Evolutionary conservation across 1,284 basidiomycete species (phyloP).

Genomic region (Ceratobasidium sp.): DNA sequence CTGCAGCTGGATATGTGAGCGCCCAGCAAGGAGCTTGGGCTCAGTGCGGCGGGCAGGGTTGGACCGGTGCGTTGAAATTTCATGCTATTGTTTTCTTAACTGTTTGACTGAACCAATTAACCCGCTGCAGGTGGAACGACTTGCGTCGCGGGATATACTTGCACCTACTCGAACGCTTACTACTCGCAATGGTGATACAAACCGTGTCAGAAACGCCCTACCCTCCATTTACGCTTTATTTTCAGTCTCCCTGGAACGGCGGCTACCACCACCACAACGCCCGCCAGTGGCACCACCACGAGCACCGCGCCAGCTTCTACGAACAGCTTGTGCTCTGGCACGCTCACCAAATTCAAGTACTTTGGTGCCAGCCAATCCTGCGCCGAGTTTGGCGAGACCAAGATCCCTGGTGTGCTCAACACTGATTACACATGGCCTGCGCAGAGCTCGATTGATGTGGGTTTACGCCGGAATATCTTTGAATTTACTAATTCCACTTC

Average conservation of each 20-base stretch:
- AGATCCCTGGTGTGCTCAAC: conserved; percentile 21
- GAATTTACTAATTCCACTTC: conserved; percentile 48
- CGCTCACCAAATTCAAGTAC: conserved; percentile 67
- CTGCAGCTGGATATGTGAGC: conserved; percentile 43
- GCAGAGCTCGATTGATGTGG: conserved; percentile 60
- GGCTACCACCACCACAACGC: conserved; percentile 37
- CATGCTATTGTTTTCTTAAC: no score
- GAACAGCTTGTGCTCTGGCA: conserved; percentile 45
- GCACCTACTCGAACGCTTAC: conserved; percentile 45
- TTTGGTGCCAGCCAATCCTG: conserved; percentile 72
- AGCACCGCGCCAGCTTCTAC: conserved; percentile 43
- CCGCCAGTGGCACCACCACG: conserved; percentile 33
- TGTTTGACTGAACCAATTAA: neutral
- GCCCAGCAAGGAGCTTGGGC: conserved; percentile 41
- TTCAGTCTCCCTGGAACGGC: conserved; percentile 36
- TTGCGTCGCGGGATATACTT: conserved; percentile 46
- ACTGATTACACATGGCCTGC: conserved; percentile 62
- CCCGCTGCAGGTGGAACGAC: conserved; percentile 39
- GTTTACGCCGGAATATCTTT: conserved; percentile 38
- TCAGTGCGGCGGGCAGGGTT: conserved; percentile 44
- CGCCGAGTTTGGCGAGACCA: conserved; percentile 63
- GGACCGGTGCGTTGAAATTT: conserved; percentile 23
- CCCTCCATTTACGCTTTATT: neutral
- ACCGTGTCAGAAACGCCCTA: neutral
- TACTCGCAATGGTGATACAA: conserved; percentile 46